Base-by-base conservation (phyloP, 2,329 filamentous ascomycete genomes). In the Colletotrichum abscissum region DNA sequence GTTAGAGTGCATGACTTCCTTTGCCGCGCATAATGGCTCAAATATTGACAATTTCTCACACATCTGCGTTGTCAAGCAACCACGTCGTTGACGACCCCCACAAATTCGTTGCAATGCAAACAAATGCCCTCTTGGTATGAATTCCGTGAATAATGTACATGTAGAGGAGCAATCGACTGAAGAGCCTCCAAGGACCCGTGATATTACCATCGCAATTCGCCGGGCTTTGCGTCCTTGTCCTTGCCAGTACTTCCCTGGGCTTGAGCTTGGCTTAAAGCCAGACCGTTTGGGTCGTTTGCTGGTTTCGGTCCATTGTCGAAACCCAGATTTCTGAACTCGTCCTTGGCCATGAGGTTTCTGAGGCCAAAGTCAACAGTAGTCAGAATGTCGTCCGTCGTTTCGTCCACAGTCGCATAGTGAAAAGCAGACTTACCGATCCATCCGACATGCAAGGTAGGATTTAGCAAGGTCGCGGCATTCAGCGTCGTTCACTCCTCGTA, bases 291-390 rank as follows among this genome's bases (percentile, higher is more conserved):
- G 57, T 16, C 63, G 62, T 57, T 75, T 66, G 66, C 73, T 69
- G 65, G 77, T 76, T 35, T 75, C 69, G 68, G 77, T 73, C 24
- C 52, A 59, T 81, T 79, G 58, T 86, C 78, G 78, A 97, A 97
- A 0, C 97, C 97, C 54, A 99, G 86, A 80, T 99, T 99, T 83
- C 94, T 95, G 83, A 98, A 97, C 73, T 97, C 94, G 80, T 99
- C 97, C 77, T 90, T 94, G 8, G 95, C 95, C 97, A 99, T 99
- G 38, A 99, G 86, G 80, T 98, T 98, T 77, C 95, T 95, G 78
- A 11, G 22, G 38, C 19, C n/a, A 60, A 14, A 16, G 46, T 30
- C 28, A 38, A 60, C 24, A 66, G 58, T 33, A 71, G 26, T 28
- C 8, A 57, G 52, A 16, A 46, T 26, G 22, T n/a, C 22, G n/a